Conservation (phyloP, 768 basidiomycete species). For the Naganishia onofrii region DNA sequence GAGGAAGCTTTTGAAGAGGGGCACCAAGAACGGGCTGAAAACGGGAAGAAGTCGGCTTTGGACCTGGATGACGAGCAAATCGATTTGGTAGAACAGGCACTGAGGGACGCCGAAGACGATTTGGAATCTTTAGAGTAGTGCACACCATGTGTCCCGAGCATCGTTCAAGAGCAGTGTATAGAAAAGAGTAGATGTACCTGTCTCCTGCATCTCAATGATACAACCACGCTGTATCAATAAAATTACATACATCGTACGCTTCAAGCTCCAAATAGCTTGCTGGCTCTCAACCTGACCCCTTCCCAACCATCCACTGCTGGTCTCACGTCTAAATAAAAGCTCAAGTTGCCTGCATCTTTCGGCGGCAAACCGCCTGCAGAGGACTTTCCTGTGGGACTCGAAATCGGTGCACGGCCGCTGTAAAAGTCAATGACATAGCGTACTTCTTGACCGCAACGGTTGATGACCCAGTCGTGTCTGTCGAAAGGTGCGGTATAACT, state of each 20-base stretch:
- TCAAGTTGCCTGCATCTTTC: constrained; percentile 47
- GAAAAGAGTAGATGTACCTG: not conserved
- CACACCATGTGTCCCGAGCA: not conserved
- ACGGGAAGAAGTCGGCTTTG: constrained; percentile 39
- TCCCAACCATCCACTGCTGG: constrained; percentile 95
- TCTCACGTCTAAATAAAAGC: constrained; percentile 87
- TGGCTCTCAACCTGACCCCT: constrained; percentile 75
- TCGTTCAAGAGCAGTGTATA: not conserved
- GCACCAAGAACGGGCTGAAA: constrained; percentile 39
- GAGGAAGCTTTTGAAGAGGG: constrained; percentile 11
- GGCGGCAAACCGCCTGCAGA: constrained; percentile 23
- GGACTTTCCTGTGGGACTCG: constrained; percentile 44
- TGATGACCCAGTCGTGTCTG: constrained; percentile 93
- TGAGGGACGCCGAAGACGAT: constrained; percentile 10
- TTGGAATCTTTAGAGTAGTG: constrained; percentile 5
- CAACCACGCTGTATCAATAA: not conserved
- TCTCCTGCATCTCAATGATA: not conserved
- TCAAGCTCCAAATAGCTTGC: constrained; percentile 32
- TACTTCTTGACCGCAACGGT: constrained; percentile 81
- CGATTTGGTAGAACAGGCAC: constrained; percentile 17
- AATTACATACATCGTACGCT: no score
- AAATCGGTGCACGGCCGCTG: constrained; percentile 51
- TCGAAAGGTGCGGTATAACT: constrained; percentile 96
- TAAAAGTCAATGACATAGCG: constrained; percentile 99
- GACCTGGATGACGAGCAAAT: constrained; percentile 18